A percentile compares a stretch with the other conserved stretches of the same genome.
Evolutionary conservation across 2,329 filamentous ascomycete genomes (phyloP).

Genomic region (Proliferodiscus dingleyae): DNA sequence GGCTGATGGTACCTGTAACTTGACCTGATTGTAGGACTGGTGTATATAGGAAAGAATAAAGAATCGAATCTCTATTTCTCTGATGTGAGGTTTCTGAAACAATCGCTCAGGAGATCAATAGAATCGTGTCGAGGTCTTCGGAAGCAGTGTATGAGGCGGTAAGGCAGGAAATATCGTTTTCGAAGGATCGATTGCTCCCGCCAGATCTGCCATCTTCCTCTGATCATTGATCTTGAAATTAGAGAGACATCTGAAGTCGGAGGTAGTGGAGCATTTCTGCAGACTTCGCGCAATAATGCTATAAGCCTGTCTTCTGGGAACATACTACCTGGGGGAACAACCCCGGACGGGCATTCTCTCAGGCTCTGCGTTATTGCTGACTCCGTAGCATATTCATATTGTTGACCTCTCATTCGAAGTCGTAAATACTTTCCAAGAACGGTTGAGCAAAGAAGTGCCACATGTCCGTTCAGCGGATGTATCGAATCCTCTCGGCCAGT

Average conservation of each 20-base stretch:
- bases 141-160: constrained; percentile 19
- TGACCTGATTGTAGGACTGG: constrained; percentile 12
- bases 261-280: constrained; percentile 25
- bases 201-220: constrained; percentile 22
- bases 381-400: constrained; percentile 27
- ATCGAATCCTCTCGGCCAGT: neutral
- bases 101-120: constrained; percentile 22
- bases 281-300: constrained; percentile 18
- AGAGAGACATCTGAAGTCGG: constrained; percentile 25
- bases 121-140: constrained; percentile 15
- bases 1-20: constrained; percentile 47
- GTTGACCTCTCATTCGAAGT: constrained; percentile 23
- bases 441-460: constrained; percentile 22
- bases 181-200: constrained; percentile 16
- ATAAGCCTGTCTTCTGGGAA: constrained; percentile 17
- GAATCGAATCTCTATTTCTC: constrained; percentile 3
- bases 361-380: constrained; percentile 18
- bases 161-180: constrained; percentile 18
- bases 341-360: constrained; percentile 10
- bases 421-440: constrained; percentile 24
- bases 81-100: constrained; percentile 10
- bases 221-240: constrained; percentile 27
- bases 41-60: neutral
- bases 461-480: constrained; percentile 14
- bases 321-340: constrained; percentile 16